Conservation (phyloP, 257 asterid species). For the Nicotiana tomentosiformis region DNA sequence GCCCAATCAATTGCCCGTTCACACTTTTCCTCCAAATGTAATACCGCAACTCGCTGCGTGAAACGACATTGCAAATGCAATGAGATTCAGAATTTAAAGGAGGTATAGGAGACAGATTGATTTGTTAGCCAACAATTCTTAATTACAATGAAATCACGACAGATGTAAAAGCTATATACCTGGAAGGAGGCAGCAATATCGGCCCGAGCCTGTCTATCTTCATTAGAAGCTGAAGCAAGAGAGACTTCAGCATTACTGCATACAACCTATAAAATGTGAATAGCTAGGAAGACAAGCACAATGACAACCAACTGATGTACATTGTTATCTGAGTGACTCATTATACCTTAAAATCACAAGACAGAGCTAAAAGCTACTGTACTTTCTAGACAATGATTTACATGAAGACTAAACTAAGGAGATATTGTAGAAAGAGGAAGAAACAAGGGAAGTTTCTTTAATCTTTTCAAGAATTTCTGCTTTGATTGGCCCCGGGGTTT, state of each 20-base stretch:
- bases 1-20: slow-evolving; percentile 91
- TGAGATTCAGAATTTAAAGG: neutral
- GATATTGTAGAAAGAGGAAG: neutral
- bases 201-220: slow-evolving; percentile 81
- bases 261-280: neutral
- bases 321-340: neutral
- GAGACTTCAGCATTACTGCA: slow-evolving; percentile 73
- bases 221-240: slow-evolving; percentile 56
- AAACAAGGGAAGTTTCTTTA: neutral
- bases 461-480: neutral
- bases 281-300: neutral
- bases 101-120: neutral
- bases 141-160: neutral
- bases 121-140: neutral
- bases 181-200: slow-evolving; percentile 98
- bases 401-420: neutral
- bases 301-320: neutral
- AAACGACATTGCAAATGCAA: slow-evolving; percentile 1
- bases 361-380: neutral
- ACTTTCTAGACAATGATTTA: neutral
- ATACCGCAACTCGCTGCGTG: slow-evolving; percentile 79
- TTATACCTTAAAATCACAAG: neutral
- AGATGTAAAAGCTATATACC: slow-evolving; percentile 25
- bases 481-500: no score
- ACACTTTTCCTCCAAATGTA: slow-evolving; percentile 88